Percentiles rank a stretch among this genome's conserved stretches.
Evolutionary conservation across 305 asterid genomes (phyloP).

Genomic region (Ilex paraguariensis): DNA sequence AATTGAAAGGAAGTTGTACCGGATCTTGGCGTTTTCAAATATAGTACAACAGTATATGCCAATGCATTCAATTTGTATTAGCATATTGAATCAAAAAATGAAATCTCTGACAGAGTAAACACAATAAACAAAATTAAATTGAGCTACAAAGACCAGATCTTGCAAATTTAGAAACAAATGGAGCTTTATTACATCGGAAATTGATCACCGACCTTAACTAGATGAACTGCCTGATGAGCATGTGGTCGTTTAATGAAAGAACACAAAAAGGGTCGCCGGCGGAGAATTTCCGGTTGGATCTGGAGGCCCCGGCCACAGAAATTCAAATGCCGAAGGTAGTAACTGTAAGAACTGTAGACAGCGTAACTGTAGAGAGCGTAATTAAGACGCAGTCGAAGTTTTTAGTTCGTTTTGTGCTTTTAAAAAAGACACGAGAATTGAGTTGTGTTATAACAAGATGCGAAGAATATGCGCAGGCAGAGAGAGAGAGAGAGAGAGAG

Average conservation of each 20-base stretch:
- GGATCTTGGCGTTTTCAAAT: no score
- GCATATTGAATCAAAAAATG: not conserved
- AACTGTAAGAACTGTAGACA: not conserved
- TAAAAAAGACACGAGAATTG: no score
- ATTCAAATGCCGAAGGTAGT: not conserved
- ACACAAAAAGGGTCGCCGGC: not conserved
- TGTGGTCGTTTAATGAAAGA: not conserved
- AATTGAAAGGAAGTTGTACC: no score
- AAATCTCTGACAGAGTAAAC: not conserved
- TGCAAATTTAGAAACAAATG: not conserved
- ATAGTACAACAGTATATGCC: not conserved
- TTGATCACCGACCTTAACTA: not conserved
- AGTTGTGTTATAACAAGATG: no score
- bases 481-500: no score
- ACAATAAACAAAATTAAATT: not conserved
- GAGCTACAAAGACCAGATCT: not conserved
- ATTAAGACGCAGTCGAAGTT: no score
- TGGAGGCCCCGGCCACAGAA: not conserved
- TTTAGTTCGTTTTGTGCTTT: no score
- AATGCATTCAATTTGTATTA: not conserved
- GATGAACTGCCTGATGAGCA: not conserved
- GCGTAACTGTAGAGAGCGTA: no score
- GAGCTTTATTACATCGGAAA: no score
- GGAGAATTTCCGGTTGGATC: not conserved
- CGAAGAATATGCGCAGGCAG: no score